Percentiles rank a stretch among this genome's conserved stretches.
These are phyloP conservation scores for Ceratorhiza oryzae-sativae DNA, from an alignment of 1,284 basidiomycete genomes.

Conservation along the genomic window DNA sequence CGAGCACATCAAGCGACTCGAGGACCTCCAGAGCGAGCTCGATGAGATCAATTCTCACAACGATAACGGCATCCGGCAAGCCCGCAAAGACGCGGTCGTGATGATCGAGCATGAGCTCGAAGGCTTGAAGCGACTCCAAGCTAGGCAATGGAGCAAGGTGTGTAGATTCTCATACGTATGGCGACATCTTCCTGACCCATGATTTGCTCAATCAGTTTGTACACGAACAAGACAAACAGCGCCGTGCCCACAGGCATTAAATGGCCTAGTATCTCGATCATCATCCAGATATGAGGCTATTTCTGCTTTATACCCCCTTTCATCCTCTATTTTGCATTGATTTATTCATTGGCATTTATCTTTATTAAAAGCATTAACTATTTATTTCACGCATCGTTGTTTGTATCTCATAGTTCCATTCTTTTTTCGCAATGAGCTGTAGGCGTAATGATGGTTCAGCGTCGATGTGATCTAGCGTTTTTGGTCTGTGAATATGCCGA, in stretches of 20 bases:
- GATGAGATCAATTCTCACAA: not conserved
- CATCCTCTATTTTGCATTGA: not conserved
- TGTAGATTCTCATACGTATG: not conserved
- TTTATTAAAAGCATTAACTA: not conserved
- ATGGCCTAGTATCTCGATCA: not conserved
- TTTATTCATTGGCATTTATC: not conserved
- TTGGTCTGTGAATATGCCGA: too few species aligned
- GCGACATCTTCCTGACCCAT: not conserved
- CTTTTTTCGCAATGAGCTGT: too few species aligned
- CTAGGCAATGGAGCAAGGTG: slow-evolving; percentile 5
- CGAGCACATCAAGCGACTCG: slow-evolving; percentile 13
- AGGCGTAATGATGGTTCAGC: too few species aligned
- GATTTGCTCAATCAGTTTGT: not conserved
- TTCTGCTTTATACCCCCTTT: not conserved
- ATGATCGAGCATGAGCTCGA: slow-evolving; percentile 8
- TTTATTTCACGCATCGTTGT: not conserved
- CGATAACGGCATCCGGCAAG: not conserved
- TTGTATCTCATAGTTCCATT: not conserved
- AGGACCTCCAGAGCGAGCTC: not conserved
- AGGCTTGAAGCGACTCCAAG: not conserved
- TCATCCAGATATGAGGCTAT: not conserved
- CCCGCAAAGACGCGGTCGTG: slow-evolving; percentile 2
- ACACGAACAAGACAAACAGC: not conserved
- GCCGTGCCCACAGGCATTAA: not conserved
- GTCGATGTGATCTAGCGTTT: too few species aligned